Evolutionary conservation across 345 rosid species (phyloP).

Genomic region (Cochlearia excelsa): DNA sequence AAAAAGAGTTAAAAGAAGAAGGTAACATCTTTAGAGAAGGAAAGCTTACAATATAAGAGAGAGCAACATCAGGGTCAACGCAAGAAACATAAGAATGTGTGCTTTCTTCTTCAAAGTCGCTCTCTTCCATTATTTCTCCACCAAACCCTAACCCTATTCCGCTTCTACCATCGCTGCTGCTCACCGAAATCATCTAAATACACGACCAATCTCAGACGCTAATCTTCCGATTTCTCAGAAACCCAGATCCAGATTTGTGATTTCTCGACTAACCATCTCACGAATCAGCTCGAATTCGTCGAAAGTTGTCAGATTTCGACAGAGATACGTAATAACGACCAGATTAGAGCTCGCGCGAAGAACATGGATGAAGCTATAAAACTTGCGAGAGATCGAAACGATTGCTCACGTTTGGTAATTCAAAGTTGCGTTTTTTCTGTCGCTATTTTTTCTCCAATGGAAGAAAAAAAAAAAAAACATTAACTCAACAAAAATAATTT

Average conservation of each 20-base stretch:
- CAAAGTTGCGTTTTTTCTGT: slow-evolving; percentile 26
- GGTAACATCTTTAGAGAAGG: slow-evolving; percentile 7
- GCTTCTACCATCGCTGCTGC: slow-evolving; percentile 48
- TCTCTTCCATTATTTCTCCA: slow-evolving; percentile 47
- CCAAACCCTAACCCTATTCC: slow-evolving; percentile 46
- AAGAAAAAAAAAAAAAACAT: slow-evolving; percentile 1
- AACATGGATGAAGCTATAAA: neutral
- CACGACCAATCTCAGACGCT: slow-evolving; percentile 28
- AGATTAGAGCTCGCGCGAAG: neutral
- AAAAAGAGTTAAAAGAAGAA: slow-evolving; percentile 4
- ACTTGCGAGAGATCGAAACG: slow-evolving; percentile 23
- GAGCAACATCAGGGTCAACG: slow-evolving; percentile 72
- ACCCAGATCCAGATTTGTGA: slow-evolving; percentile 24
- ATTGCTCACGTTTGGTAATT: slow-evolving; percentile 17
- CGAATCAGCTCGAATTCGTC: slow-evolving; percentile 36
- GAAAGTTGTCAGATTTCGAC: neutral
- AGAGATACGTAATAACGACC: neutral
- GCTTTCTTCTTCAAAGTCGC: slow-evolving; percentile 65
- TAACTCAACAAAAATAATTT: neutral
- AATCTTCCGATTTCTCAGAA: slow-evolving; percentile 22
- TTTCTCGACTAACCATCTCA: slow-evolving; percentile 22
- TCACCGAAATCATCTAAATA: slow-evolving; percentile 49
- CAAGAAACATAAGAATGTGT: slow-evolving; percentile 52
- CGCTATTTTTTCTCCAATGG: slow-evolving; percentile 2
- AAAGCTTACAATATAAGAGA: slow-evolving; percentile 70